These are phyloP conservation scores for Colletotrichum theobromicola DNA, from an alignment of 2,329 filamentous ascomycete genomes.

Conservation along the genomic window DNA sequence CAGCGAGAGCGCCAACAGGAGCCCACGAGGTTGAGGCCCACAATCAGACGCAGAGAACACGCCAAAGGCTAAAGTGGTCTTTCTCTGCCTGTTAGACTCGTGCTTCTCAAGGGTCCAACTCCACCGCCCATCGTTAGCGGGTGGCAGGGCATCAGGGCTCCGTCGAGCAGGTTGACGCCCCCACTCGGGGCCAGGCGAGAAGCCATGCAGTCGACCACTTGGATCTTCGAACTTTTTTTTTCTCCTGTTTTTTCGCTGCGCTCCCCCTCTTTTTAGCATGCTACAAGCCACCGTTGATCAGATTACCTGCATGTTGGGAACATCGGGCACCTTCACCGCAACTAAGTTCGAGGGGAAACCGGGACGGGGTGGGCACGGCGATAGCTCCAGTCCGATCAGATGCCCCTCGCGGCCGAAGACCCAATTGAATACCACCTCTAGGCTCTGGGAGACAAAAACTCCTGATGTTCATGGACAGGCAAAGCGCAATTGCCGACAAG, in stretches of 20 bases:
- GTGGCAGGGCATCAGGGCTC: conserved; percentile 6
- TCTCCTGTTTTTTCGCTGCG: not conserved
- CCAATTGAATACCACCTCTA: not conserved
- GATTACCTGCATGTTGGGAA: conserved; percentile 20
- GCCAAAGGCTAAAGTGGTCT: conserved; percentile 1
- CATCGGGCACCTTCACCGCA: conserved; percentile 20
- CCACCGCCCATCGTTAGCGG: conserved; percentile 3
- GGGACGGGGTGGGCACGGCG: not conserved
- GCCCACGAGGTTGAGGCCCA: conserved; percentile 6
- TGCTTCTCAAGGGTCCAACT: conserved; percentile 18
- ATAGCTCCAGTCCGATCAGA: conserved; percentile 16
- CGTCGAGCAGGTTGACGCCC: not conserved
- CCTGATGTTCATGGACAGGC: not conserved
- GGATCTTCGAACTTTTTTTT: not conserved
- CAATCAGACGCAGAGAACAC: not conserved
- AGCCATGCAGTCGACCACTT: not conserved
- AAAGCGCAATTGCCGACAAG: conserved; percentile 11
- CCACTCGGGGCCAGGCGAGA: conserved; percentile 1
- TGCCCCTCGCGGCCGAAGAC: conserved; percentile 4
- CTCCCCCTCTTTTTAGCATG: conserved; percentile 10
- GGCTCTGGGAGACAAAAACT: not conserved
- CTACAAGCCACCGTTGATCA: conserved; percentile 4
- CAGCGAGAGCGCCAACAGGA: not conserved
- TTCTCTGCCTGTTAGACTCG: not conserved
- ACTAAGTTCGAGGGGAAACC: conserved; percentile 14